Base-by-base conservation (phyloP, 2,329 filamentous ascomycete species). In the Ascochyta clinopodiicola region DNA sequence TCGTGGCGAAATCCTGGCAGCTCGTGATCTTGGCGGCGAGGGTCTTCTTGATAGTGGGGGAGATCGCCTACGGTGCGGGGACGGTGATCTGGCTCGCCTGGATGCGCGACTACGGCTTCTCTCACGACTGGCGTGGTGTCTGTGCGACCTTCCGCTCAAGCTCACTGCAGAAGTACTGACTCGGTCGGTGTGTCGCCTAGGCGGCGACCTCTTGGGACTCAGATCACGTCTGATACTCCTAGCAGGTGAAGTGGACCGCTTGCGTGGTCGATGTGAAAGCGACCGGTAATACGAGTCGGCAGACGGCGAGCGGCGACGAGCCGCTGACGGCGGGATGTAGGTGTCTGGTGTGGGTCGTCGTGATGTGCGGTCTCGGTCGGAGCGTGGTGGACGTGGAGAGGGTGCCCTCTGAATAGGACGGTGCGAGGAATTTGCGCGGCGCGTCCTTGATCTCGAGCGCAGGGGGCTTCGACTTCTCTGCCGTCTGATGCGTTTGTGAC, bases 241-340 rank as follows among this genome's bases (percentile, higher is more conserved):
- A 17, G 72, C 71, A 25, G 69, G 67, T 24, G 73, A 69, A 42
- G 50, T 21, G 13, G 73, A 75, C 44, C 72, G 65, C 62, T 69
- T 71, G 39, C 73, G 67, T 43, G 57, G 57, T 51, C 70, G 66
- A 44, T 65, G 64, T 34, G 71, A 59, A 34, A 68, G 67, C 21
- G 66, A 63, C 48, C 69, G 63, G 60, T 77, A 76, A 47, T 71
- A 65, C 27, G 75, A 76, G 39, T 79, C 77, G 56, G 61, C 65
- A 13, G 78, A 80, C 13, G 67, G 74, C 32, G 78, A 80, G 51
- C 76, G 77, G 42, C 73, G 76, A 36, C 74, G 77, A 51, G 66
- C 61, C 12, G 70, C 51, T 7, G 63, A 53, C 0, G 60, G 44
- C 31, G 70, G 70, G 25, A 75, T 64, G 62, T 77, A 75, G 24